Base-by-base conservation (phyloP, 768 basidiomycete genomes). In the Suillus bovinus region DNA sequence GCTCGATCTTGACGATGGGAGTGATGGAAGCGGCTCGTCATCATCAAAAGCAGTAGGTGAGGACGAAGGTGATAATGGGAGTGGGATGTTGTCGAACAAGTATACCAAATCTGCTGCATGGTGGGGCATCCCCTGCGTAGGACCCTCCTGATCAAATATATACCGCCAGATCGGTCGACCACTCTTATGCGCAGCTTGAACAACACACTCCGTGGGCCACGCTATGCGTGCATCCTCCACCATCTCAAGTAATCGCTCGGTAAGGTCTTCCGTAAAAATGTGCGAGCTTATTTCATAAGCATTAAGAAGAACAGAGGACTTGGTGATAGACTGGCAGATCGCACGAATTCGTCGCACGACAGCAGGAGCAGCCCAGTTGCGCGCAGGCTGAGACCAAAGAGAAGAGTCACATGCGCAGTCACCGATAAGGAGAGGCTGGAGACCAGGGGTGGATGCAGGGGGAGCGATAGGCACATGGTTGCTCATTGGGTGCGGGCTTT, bases 71-170 rank as follows among this genome's bases (percentile, higher is more conserved):
- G 74, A 71, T 13, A 78, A 73, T 22, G 86, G 84, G 1, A 86
- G 77, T 9, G 88, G 86, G 34, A 87, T 82, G 64, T 85, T 91
- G 75, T 90, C 90, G 73, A 92, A 93, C 56, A 93, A 81, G 72
- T 92, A 93, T 61, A 90, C 80, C 49, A 93, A 75, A 71, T 92
- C 91, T 1, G 85, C 84, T 1, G 82, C 85, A 69, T 91, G 88
- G 69, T 90, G 90, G 2, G 89, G 84, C 22, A 84, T 71, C 16
- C 85, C 84, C 53, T 84, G 80, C 27, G 81, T 77, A 10, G 90
- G 88, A 1, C 87, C 84, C 67, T 90, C 91, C 75, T 93, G 91
- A 73, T 93, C 91, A 70, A 93, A 93, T 20, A 90, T 85, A 67
- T 90, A 93, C 61, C 91, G 81, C 86, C 86, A 93, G 6, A 91